phyloP scores from a whole-genome alignment of 148 eudicot species.

The Vaccinium corymbosum region DNA sequence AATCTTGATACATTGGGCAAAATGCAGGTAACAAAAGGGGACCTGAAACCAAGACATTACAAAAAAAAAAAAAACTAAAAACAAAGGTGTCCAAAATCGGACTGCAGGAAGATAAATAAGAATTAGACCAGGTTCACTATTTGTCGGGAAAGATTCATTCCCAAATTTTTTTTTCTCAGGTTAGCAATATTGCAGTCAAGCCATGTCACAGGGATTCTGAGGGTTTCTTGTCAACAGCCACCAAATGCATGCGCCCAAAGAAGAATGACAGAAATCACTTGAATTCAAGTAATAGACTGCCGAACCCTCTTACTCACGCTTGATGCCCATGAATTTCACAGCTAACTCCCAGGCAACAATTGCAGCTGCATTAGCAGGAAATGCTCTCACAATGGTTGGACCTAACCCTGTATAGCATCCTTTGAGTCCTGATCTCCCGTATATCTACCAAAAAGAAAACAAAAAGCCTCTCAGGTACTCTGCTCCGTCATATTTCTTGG shows the following conservation, averaged over 20 bases:
- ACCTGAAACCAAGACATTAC: background rate
- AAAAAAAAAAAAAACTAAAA: background rate
- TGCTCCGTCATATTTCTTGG: background rate
- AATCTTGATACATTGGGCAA: background rate
- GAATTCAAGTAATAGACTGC: background rate
- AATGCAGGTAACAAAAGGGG: constrained; percentile 2
- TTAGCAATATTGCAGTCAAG: constrained; percentile 8
- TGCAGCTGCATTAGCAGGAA: constrained; percentile 98
- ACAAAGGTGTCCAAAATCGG: background rate
- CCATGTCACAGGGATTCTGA: constrained; percentile 10
- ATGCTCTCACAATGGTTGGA: constrained; percentile 76
- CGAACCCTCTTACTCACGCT: constrained; percentile 34
- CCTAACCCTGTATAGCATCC: constrained; percentile 94
- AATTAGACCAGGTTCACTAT: background rate
- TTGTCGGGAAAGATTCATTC: background rate
- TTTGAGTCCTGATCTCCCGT: constrained; percentile 67
- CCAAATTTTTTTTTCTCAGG: constrained; percentile 2
- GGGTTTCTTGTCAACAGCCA: constrained; percentile 13
- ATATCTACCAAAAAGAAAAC: constrained; percentile 47
- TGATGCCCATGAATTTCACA: constrained; percentile 66
- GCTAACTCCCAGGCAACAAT: constrained; percentile 92
- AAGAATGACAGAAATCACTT: constrained; percentile 12
- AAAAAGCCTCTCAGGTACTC: constrained; percentile 12
- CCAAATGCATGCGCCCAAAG: background rate
- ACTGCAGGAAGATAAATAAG: background rate